Conservation (phyloP, 2,329 filamentous ascomycete genomes). For the Fusarium sororula region DNA sequence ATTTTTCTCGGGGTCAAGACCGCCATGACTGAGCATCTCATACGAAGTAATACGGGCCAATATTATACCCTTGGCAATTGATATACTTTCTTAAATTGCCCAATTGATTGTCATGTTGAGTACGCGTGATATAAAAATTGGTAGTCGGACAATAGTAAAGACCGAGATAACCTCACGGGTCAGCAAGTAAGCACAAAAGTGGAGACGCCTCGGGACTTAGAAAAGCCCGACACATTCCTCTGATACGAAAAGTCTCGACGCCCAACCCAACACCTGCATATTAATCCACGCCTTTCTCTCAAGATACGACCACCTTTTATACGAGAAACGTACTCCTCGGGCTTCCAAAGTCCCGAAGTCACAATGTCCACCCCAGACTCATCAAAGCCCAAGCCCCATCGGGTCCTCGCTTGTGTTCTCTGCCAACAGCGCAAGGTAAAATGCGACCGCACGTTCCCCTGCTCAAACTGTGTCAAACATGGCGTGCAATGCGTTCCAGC, state of each 20-base stretch:
- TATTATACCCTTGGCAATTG: no score
- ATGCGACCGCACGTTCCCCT: conserved; percentile 68
- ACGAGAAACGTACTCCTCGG: background rate
- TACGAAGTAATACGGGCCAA: background rate
- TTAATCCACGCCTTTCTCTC: background rate
- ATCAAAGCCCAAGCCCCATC: conserved; percentile 32
- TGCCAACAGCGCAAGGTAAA: conserved; percentile 74
- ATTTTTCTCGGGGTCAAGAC: no score
- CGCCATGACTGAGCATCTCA: rapidly evolving
- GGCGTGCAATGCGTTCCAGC: conserved; percentile 55
- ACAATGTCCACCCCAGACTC: conserved; percentile 4
- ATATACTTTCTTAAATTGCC: no score
- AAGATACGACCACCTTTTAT: no score
- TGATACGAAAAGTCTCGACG: background rate
- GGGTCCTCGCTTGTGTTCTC: conserved; percentile 60
- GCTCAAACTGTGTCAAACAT: conserved; percentile 60
- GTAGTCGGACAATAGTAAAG: conserved; percentile 3
- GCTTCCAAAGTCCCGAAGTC: background rate
- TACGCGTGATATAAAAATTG: background rate
- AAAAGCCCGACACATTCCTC: conserved; percentile 11
- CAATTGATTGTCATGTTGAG: background rate
- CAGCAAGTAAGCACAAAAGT: background rate
- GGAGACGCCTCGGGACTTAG: conserved; percentile 2
- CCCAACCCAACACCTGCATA: background rate
- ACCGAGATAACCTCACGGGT: background rate